Percentiles rank a stretch among this genome's conserved stretches.
Conservation (phyloP, 2,329 filamentous ascomycete genomes). For the Raffaelea ambrosiae region DNA sequence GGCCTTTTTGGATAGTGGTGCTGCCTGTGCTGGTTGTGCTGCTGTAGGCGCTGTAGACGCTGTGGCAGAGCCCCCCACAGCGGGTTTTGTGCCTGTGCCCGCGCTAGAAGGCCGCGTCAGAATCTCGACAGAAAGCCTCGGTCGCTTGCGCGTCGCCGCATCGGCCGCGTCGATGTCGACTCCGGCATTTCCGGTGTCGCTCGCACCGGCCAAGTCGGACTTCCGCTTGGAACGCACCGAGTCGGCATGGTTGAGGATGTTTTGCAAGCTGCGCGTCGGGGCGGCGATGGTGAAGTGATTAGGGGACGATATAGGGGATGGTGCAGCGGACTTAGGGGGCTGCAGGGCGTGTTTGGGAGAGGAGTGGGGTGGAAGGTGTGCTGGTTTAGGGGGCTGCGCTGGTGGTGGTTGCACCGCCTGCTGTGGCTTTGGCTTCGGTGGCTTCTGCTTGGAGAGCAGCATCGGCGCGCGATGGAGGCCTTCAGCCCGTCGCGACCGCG, state of each 20-base stretch:
- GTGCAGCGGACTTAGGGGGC: no score
- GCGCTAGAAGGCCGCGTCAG: no score
- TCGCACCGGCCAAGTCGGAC: background rate
- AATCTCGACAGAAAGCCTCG: background rate
- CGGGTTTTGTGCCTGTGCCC: no score
- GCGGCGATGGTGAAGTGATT: conserved; percentile 6
- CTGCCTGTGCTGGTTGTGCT: no score
- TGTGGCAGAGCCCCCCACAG: no score
- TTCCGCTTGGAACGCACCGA: conserved; percentile 12
- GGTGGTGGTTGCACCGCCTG: background rate
- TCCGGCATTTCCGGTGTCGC: background rate
- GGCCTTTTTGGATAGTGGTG: no score
- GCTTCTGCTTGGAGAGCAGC: conserved; percentile 10
- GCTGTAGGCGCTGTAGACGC: no score
- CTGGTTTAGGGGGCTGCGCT: background rate
- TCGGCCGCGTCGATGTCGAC: background rate
- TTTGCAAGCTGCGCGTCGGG: conserved; percentile 10
- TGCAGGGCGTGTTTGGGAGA: no score
- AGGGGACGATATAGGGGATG: no score
- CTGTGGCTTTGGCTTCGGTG: background rate
- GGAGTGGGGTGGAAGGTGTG: background rate
- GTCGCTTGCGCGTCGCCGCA: conserved; percentile 15
- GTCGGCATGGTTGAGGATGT: conserved; percentile 11
- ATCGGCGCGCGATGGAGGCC: conserved; percentile 10
- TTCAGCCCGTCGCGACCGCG: conserved; percentile 15